phyloP scores from a whole-genome alignment of 306 rosid genomes.

The Dalbergia cultrata region DNA sequence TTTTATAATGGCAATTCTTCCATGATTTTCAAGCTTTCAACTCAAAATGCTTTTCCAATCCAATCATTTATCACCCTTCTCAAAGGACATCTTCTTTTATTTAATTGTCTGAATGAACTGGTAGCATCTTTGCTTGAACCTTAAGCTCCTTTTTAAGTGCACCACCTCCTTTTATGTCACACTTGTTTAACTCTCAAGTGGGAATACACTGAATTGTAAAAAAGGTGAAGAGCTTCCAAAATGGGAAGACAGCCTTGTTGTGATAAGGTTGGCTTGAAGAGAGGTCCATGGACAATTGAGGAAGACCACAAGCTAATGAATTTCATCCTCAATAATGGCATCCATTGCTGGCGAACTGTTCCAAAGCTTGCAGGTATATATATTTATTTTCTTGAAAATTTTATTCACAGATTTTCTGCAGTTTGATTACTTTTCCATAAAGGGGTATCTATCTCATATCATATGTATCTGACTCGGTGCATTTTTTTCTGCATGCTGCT shows the following conservation, averaged over 20 bases:
- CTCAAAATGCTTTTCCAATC: constrained; percentile 57
- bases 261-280: constrained; percentile 88
- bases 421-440: background rate
- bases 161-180: constrained; percentile 44
- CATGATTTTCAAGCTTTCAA: constrained; percentile 54
- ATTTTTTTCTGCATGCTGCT: constrained; percentile 16
- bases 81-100: constrained; percentile 65
- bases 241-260: constrained; percentile 99
- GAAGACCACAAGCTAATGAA: constrained; percentile 92
- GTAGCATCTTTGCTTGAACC: constrained; percentile 88
- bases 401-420: too few relatives aligned
- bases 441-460: background rate
- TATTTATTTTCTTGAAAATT: too few relatives aligned
- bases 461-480: constrained; percentile 23
- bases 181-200: constrained; percentile 29
- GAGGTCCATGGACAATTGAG: constrained; percentile 98
- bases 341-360: constrained; percentile 95
- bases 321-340: constrained; percentile 93
- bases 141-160: constrained; percentile 64
- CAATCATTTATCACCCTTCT: constrained; percentile 91
- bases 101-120: constrained; percentile 76
- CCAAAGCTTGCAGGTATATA: constrained; percentile 95
- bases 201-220: constrained; percentile 3
- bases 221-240: background rate
- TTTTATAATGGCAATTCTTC: constrained; percentile 61